phyloP scores from a whole-genome alignment of 2,329 filamentous ascomycete genomes.

The Fusarium sulawesiense region DNA sequence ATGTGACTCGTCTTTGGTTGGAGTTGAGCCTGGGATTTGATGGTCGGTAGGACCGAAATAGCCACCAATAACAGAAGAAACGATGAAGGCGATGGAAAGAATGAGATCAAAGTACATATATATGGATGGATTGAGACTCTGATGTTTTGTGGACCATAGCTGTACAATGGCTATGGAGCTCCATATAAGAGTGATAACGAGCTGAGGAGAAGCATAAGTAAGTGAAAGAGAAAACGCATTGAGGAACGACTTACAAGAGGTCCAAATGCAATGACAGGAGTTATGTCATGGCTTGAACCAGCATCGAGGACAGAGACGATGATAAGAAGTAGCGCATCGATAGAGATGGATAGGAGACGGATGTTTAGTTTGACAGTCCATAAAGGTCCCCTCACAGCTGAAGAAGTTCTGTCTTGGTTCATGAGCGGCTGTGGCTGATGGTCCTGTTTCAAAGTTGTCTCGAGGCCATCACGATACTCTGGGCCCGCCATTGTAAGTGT shows the following conservation, averaged over 20 bases:
- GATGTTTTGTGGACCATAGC: constrained; percentile 11
- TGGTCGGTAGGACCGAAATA: constrained; percentile 14
- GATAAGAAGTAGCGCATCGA: constrained; percentile 16
- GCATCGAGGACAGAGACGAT: constrained; percentile 5
- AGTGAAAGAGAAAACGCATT: too few species aligned
- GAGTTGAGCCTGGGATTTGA: not conserved
- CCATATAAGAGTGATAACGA: constrained; percentile 14
- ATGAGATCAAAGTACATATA: constrained; percentile 6
- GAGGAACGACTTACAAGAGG: constrained; percentile 1
- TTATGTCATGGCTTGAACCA: not conserved
- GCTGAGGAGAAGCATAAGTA: not conserved
- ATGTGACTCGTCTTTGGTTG: constrained; percentile 27
- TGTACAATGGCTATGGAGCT: constrained; percentile 4
- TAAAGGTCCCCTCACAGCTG: not conserved
- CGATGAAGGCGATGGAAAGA: not conserved
- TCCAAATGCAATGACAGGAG: constrained; percentile 10
- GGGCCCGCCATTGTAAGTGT: constrained; percentile 4
- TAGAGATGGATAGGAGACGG: constrained; percentile 27
- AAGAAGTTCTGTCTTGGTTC: not conserved
- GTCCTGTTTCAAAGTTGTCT: not conserved
- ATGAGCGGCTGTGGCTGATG: not conserved
- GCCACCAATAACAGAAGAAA: not conserved
- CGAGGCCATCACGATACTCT: not conserved
- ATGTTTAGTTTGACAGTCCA: constrained; percentile 25
- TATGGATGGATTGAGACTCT: not conserved